Conservation (phyloP, 2,329 filamentous ascomycete genomes). For the Diaporthe longicolla region DNA sequence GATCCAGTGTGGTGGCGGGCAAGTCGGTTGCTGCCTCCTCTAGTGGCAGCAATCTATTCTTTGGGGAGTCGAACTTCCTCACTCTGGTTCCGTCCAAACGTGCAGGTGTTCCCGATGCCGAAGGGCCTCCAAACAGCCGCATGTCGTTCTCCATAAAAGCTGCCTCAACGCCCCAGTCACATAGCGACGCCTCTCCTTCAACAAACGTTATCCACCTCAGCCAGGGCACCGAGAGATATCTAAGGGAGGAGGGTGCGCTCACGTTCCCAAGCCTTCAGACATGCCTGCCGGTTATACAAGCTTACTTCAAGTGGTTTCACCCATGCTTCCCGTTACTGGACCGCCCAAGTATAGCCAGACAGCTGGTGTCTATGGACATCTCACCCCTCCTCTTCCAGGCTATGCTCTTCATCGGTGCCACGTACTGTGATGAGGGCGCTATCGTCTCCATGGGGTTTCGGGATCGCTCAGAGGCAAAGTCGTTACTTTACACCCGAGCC, state of each 20-base stretch:
- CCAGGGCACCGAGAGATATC: slow-evolving; percentile 43
- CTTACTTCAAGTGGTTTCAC: slow-evolving; percentile 44
- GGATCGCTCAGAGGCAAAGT: slow-evolving; percentile 42
- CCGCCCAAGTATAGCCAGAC: slow-evolving; percentile 32
- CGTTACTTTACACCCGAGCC: slow-evolving; percentile 40
- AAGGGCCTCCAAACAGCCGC: slow-evolving; percentile 39
- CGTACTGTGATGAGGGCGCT: slow-evolving; percentile 35
- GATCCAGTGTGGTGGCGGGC: background rate
- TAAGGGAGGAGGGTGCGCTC: slow-evolving; percentile 45
- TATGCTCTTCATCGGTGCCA: slow-evolving; percentile 42
- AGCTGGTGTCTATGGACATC: slow-evolving; percentile 37
- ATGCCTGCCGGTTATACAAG: slow-evolving; percentile 45
- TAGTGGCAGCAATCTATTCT: slow-evolving; percentile 51
- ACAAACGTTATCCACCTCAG: slow-evolving; percentile 42
- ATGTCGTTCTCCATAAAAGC: slow-evolving; percentile 43
- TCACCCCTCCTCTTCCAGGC: slow-evolving; percentile 39
- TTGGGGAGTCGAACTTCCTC: slow-evolving; percentile 57
- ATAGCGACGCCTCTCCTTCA: slow-evolving; percentile 33
- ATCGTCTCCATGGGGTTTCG: slow-evolving; percentile 40
- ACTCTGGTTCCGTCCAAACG: slow-evolving; percentile 48
- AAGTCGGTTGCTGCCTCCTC: slow-evolving; percentile 43
- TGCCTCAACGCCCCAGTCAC: slow-evolving; percentile 38
- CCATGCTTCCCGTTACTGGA: slow-evolving; percentile 40
- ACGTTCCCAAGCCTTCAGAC: slow-evolving; percentile 44
- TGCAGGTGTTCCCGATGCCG: background rate